A percentile compares a stretch with the other conserved stretches of the same genome.
Conservation (phyloP, 805 yeast species). For the Nakazawaea peltata region DNA sequence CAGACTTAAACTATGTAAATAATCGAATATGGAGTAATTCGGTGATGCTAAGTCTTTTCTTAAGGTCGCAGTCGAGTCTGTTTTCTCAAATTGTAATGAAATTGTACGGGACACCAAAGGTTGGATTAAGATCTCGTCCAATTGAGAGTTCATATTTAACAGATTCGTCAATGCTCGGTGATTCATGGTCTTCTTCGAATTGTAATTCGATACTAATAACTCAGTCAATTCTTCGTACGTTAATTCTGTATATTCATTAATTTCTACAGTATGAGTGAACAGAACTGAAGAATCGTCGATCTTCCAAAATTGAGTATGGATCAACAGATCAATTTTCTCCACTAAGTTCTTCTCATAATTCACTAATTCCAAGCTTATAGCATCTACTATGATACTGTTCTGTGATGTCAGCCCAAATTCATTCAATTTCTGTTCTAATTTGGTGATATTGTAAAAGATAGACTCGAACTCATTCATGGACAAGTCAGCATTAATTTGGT, state of each 20-base stretch:
- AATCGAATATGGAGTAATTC: background rate
- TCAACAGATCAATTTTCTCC: background rate
- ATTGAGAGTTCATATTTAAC: constrained; percentile 4
- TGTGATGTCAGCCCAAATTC: constrained; percentile 1
- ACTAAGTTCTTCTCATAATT: constrained; percentile 3
- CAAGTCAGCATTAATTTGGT: constrained; percentile 5
- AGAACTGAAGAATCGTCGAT: background rate
- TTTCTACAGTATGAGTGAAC: background rate
- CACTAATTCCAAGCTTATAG: background rate
- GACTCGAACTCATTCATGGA: constrained; percentile 9
- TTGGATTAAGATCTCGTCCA: constrained; percentile 4
- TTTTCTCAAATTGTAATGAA: background rate
- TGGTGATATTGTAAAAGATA: constrained; percentile 6
- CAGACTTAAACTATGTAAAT: constrained; percentile 1
- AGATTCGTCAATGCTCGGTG: constrained; percentile 1
- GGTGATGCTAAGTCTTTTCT: background rate
- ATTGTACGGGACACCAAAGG: constrained; percentile 6
- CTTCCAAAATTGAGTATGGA: constrained; percentile 5
- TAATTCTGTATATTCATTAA: constrained; percentile 9
- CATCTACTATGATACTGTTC: constrained; percentile 5
- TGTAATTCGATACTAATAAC: background rate
- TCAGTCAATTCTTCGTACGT: constrained; percentile 6
- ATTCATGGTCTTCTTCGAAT: background rate
- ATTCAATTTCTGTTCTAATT: constrained; percentile 2
- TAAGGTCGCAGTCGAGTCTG: background rate